Percentiles rank a stretch among this genome's conserved stretches.
Conservation (phyloP, 2,329 filamentous ascomycete species). For the Trichothecium sympodiale region DNA sequence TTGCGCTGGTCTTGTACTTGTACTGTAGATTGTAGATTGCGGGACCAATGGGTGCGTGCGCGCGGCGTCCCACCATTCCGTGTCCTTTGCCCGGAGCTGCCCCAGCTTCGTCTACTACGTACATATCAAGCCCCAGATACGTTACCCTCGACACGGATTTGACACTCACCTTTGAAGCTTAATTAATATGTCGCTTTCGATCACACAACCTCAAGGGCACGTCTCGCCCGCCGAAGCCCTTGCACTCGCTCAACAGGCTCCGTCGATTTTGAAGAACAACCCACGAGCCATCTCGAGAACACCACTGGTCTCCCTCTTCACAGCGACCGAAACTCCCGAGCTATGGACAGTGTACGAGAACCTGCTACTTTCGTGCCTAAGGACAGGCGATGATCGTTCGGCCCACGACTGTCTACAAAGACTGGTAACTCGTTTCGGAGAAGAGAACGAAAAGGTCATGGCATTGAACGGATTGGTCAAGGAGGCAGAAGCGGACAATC, state of each 20-base stretch:
- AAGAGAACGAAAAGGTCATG: constrained; percentile 75
- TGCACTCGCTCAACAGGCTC: constrained; percentile 50
- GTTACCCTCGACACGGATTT: too few relatives aligned
- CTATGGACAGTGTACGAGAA: constrained; percentile 83
- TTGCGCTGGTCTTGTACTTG: too few relatives aligned
- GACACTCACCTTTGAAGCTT: too few relatives aligned
- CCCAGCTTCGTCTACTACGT: too few relatives aligned
- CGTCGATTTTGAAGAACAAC: constrained; percentile 40
- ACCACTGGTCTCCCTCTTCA: constrained; percentile 39
- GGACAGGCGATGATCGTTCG: constrained; percentile 69
- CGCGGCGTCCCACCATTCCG: too few relatives aligned
- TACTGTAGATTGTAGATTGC: too few relatives aligned
- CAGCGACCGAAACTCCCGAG: constrained; percentile 59
- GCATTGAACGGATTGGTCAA: constrained; percentile 72
- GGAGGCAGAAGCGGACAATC: constrained; percentile 65
- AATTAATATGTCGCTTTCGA: constrained; percentile 34
- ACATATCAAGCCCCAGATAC: too few relatives aligned
- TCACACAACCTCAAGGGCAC: constrained; percentile 45
- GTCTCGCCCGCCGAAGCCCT: constrained; percentile 45
- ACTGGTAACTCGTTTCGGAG: constrained; percentile 70
- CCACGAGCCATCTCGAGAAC: constrained; percentile 44
- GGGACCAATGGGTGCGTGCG: too few relatives aligned
- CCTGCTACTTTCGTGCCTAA: constrained; percentile 71
- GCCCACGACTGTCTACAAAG: constrained; percentile 67
- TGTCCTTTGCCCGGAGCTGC: too few relatives aligned